Base-by-base conservation (phyloP, 2,329 filamentous ascomycete genomes). In the Ophiosphaerella narmari region DNA sequence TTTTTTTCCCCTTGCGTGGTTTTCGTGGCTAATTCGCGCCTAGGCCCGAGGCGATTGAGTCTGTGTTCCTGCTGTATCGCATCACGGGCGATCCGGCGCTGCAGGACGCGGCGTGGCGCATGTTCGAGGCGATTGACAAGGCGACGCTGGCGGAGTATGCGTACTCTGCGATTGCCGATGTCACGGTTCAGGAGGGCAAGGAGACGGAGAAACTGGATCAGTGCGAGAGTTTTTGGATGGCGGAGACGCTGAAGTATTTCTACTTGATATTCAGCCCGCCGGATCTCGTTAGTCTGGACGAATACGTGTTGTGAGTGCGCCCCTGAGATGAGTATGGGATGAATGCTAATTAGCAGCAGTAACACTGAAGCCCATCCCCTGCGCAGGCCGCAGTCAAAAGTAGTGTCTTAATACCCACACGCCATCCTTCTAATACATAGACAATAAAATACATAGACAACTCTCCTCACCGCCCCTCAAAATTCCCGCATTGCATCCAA, bases 181-280 rank as follows among this genome's bases (percentile, higher is more conserved):
- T 92, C 1, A 80, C 72, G 1, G 70, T 78, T 14, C 59, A 62
- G 1, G 36, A 63, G 7, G 59, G 51, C 1, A 54, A 63, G 36
- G 52, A 48, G 26, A 63, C 63, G 1, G 59, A 64, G 43, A 71
- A 70, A 46, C 39, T 70, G 1, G 68, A 74, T 32, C 52, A 63
- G 39, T 73, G 70, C 38, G 70, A 96, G 76, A 92, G 88, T 66
- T 96, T 95, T 73, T 96, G 91, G 90, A 79, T 91, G 53, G 89
- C 89, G 3, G 91, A 96, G 79, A 96, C 91, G 35, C 77, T 96
- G 62, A 97, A 96, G 78, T 96, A 96, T 68, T 96, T 94, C 60
- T 96, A 91, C 70, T 73, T 96, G 48, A 79, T 96, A 42, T 96
- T 89, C 70, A 85, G 85, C 18, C 81, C 86, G 48, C 86, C 88